Conservation (phyloP, 768 basidiomycete species). For the Phylloporus sp. region DNA sequence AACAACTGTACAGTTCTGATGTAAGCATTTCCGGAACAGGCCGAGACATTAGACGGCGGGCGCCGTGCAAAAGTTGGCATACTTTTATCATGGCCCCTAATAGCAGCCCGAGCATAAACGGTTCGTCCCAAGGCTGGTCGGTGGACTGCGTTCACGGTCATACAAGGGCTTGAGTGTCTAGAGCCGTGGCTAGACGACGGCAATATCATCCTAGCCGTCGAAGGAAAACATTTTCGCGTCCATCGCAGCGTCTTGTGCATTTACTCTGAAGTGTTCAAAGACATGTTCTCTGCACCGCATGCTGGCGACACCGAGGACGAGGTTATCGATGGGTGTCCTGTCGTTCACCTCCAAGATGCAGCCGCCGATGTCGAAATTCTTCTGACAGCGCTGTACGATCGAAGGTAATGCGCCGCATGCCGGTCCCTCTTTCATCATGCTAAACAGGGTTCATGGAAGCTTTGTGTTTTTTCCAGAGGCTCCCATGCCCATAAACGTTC, state of each 20-base stretch:
- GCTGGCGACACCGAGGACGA: not conserved
- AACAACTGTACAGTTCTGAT: constrained; percentile 40
- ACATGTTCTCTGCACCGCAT: constrained; percentile 23
- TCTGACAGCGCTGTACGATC: constrained; percentile 18
- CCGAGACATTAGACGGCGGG: too few relatives aligned
- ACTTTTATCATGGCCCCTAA: not conserved
- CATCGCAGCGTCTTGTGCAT: constrained; percentile 25
- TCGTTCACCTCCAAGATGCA: constrained; percentile 14
- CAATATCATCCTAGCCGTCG: constrained; percentile 24
- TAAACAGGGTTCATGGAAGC: not conserved
- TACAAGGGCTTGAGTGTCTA: constrained; percentile 2
- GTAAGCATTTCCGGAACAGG: constrained; percentile 34
- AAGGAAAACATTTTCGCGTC: constrained; percentile 28
- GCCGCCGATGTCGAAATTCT: constrained; percentile 11
- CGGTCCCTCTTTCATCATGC: too few relatives aligned
- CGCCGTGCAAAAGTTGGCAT: not conserved
- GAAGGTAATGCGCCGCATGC: constrained; percentile 4
- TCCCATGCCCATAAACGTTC: constrained; percentile 10
- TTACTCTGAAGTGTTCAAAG: constrained; percentile 30
- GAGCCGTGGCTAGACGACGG: constrained; percentile 30
- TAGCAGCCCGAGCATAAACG: not conserved
- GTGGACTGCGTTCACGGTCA: not conserved
- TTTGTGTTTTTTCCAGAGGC: constrained; percentile 1
- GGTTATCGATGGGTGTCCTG: constrained; percentile 19
- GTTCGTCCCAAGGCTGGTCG: not conserved